Conservation (phyloP, 768 basidiomycete species). For the Baorangia bicolor region DNA sequence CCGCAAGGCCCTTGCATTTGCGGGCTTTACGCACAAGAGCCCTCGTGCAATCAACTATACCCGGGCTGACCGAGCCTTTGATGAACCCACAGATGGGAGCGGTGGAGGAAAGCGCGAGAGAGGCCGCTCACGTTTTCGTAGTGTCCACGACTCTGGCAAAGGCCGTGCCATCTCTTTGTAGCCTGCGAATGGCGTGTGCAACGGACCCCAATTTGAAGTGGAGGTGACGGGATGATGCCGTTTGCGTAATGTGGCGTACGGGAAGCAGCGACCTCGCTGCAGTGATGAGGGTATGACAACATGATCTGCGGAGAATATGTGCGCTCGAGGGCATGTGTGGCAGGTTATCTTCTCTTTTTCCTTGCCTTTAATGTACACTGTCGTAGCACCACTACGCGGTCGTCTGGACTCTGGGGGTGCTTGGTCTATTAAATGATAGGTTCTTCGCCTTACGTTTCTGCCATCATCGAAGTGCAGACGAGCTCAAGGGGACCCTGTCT, state of each 20-base stretch:
- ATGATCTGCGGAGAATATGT: slow-evolving; percentile 30
- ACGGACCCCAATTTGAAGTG: slow-evolving; percentile 24
- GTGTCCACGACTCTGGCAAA: slow-evolving; percentile 59
- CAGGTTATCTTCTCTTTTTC: slow-evolving; percentile 7
- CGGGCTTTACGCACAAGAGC: slow-evolving; percentile 88
- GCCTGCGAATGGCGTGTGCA: slow-evolving; percentile 33
- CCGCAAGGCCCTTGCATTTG: slow-evolving; percentile 89
- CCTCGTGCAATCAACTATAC: slow-evolving; percentile 77
- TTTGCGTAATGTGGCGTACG: slow-evolving; percentile 31
- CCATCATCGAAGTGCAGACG: slow-evolving; percentile 7
- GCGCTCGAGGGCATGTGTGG: slow-evolving; percentile 13
- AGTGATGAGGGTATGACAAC: slow-evolving; percentile 32
- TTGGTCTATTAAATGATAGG: slow-evolving; percentile 18
- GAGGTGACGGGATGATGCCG: slow-evolving; percentile 26
- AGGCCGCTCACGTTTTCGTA: slow-evolving; percentile 65
- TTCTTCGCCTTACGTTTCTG: slow-evolving; percentile 19
- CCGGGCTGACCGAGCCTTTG: slow-evolving; percentile 72
- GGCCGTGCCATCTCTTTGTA: slow-evolving; percentile 86
- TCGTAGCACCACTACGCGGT: slow-evolving; percentile 10
- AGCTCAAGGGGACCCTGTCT: background rate
- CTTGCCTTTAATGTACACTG: slow-evolving; percentile 16
- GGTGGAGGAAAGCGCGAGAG: slow-evolving; percentile 50
- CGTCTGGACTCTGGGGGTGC: slow-evolving; percentile 17
- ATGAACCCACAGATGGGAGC: slow-evolving; percentile 51
- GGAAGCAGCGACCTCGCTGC: slow-evolving; percentile 30